A percentile compares a stretch with the other conserved stretches of the same genome.
Evolutionary conservation across 495 filamentous ascomycete species (phyloP).

Genomic region (Collariella sp.): DNA sequence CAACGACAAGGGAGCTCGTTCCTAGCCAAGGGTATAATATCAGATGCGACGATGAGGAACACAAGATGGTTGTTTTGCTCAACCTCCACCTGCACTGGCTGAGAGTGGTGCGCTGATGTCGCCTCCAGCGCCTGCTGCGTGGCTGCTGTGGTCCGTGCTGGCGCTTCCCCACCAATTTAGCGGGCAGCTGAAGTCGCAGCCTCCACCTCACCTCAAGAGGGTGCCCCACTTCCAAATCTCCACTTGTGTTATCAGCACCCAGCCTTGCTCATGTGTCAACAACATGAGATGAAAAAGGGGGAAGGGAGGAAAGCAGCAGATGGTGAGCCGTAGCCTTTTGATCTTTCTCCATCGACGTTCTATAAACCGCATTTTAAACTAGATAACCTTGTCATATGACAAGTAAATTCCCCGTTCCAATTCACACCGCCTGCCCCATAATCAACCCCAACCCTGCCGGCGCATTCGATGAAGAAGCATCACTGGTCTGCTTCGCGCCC

Average conservation of each 20-base stretch:
- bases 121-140: background rate
- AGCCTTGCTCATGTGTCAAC: too few relatives aligned
- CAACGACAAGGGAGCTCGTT: background rate
- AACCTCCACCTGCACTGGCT: too few relatives aligned
- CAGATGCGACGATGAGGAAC: background rate
- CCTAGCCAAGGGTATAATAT: slow-evolving; percentile 8
- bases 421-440: slow-evolving; percentile 13
- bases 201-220: background rate
- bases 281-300: background rate
- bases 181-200: background rate
- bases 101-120: background rate
- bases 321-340: too few relatives aligned
- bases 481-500: slow-evolving; percentile 18
- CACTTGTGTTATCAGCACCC: background rate
- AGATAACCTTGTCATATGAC: too few relatives aligned
- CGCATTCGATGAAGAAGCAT: slow-evolving; percentile 13
- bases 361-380: too few relatives aligned
- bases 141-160: slow-evolving; percentile 2
- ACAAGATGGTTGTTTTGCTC: slow-evolving; percentile 2
- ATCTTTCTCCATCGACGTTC: too few relatives aligned
- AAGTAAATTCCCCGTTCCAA: too few relatives aligned
- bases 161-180: slow-evolving; percentile 6
- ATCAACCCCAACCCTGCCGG: slow-evolving; percentile 38
- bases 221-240: background rate
- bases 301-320: background rate